Conservation (phyloP, 345 rosid species). For the Zanthoxylum bungeanum region DNA sequence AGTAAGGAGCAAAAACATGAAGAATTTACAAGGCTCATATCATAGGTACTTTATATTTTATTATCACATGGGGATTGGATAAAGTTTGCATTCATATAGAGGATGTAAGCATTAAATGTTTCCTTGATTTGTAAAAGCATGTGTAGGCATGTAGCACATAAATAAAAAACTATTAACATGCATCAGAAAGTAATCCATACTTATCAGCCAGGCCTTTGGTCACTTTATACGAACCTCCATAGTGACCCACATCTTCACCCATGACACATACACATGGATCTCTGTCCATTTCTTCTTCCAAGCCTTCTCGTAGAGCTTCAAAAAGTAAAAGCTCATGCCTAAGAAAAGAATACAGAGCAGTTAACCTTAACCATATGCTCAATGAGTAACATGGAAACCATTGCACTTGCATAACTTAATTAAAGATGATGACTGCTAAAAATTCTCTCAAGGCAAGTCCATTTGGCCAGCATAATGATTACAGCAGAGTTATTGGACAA, state of each 20-base stretch:
- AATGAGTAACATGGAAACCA: neutral
- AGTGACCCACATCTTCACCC: slow-evolving; percentile 99
- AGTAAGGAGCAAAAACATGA: no score
- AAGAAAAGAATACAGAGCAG: slow-evolving; percentile 12
- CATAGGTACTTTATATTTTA: no score
- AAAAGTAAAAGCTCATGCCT: slow-evolving; percentile 89
- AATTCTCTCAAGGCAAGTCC: neutral
- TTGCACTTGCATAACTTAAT: neutral
- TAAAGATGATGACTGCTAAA: neutral
- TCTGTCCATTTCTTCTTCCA: slow-evolving; percentile 99
- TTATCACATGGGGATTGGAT: no score
- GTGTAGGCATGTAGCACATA: no score
- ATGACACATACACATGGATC: slow-evolving; percentile 78
- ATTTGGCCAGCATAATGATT: neutral
- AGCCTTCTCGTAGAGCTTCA: slow-evolving; percentile 88
- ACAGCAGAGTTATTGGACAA: neutral
- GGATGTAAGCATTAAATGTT: no score
- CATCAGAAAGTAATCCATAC: no score
- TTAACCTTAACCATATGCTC: slow-evolving; percentile 3
- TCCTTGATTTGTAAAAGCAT: no score
- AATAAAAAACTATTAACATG: no score
- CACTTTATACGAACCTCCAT: slow-evolving; percentile 96
- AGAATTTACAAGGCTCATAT: no score
- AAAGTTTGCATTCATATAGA: no score
- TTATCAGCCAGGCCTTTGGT: slow-evolving; percentile 72